A percentile compares a stretch with the other conserved stretches of the same genome.
Evolutionary conservation across 2,329 filamentous ascomycete genomes (phyloP).

Genomic region (Colletotrichum gloeosporioides): DNA sequence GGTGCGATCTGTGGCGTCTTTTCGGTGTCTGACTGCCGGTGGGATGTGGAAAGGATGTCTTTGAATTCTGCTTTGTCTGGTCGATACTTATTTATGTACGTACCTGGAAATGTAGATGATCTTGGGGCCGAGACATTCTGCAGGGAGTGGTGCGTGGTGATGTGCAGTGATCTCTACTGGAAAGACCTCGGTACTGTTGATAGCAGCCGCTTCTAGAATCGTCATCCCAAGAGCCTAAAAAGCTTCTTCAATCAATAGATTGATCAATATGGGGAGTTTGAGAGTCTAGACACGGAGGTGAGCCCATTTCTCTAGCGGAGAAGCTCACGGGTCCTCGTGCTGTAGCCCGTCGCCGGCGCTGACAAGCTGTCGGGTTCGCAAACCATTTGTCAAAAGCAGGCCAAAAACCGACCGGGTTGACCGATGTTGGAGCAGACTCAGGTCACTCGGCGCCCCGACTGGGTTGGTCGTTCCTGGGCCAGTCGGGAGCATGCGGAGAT

Average conservation of each 20-base stretch:
- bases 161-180: neutral
- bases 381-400: neutral
- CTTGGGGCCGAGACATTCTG: neutral
- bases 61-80: neutral
- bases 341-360: neutral
- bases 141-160: neutral
- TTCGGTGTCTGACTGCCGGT: neutral
- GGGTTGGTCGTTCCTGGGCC: constrained; percentile 8
- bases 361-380: neutral
- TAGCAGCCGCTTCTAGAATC: neutral
- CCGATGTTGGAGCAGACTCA: constrained; percentile 1
- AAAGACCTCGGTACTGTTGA: neutral
- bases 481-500: constrained; percentile 15
- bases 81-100: neutral
- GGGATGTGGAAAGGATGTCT: neutral
- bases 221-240: neutral
- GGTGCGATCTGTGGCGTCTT: neutral
- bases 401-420: neutral
- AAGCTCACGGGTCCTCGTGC: neutral
- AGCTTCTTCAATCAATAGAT: neutral
- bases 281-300: neutral
- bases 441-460: constrained; percentile 1
- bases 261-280: neutral
- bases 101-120: neutral
- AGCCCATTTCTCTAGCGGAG: neutral